A percentile compares a stretch with the other conserved stretches of the same genome.
Conservation (phyloP, 805 yeast genomes). For the Candida verbasci region DNA sequence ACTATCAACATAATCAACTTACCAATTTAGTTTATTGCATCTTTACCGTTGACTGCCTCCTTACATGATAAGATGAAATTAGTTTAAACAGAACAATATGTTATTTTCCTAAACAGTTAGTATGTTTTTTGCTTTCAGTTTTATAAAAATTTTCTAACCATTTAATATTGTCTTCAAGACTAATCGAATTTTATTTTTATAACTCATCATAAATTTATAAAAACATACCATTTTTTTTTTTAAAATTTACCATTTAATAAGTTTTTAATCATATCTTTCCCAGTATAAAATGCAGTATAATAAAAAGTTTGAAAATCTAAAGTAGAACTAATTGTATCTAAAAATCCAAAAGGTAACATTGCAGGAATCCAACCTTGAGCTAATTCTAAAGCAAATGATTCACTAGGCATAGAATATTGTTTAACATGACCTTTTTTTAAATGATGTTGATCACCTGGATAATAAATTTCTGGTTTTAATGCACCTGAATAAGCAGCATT, state of each 20-base stretch:
- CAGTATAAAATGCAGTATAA: constrained; percentile 73
- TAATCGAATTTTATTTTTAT: neutral
- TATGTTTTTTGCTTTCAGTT: too few species aligned
- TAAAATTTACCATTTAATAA: constrained; percentile 68
- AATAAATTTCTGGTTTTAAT: constrained; percentile 62
- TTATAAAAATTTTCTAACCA: neutral
- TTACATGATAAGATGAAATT: too few species aligned
- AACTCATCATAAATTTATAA: neutral
- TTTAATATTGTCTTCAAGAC: neutral
- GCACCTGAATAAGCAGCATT: constrained; percentile 65
- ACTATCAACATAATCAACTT: too few species aligned
- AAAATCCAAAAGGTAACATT: constrained; percentile 94
- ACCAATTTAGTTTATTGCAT: too few species aligned
- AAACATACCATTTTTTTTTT: constrained; percentile 1
- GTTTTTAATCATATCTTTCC: constrained; percentile 68
- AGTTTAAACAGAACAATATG: too few species aligned
- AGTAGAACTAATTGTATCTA: constrained; percentile 76
- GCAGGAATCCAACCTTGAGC: constrained; percentile 99
- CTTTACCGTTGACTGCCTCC: too few species aligned
- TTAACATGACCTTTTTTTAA: constrained; percentile 67
- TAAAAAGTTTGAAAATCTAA: constrained; percentile 67
- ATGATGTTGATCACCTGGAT: constrained; percentile 86
- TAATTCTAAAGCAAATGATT: constrained; percentile 83
- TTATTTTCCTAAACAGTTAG: too few species aligned
- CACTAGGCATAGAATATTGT: constrained; percentile 84